A percentile compares a stretch with the other conserved stretches of the same genome.
Evolutionary conservation across 768 basidiomycete species (phyloP).

Genomic region (Tricholoma flavovirens): DNA sequence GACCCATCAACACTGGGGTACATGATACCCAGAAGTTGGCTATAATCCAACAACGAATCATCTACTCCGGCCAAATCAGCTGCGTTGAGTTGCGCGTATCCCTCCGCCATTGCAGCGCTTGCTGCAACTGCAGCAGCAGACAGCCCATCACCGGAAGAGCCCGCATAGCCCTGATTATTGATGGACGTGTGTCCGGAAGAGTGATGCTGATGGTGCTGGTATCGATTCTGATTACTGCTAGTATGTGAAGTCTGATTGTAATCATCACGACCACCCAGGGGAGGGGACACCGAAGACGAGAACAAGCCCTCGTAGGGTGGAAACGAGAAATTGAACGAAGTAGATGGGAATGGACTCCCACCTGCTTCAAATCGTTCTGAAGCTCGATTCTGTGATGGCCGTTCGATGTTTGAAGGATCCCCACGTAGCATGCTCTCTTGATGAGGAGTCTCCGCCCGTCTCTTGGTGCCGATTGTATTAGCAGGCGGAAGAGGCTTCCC

Average conservation of each 20-base stretch:
- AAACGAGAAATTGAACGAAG: slow-evolving; percentile 69
- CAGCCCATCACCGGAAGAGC: slow-evolving; percentile 41
- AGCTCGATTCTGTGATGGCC: slow-evolving; percentile 20
- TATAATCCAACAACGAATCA: slow-evolving; percentile 53
- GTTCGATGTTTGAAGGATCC: slow-evolving; percentile 59
- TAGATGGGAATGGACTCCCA: slow-evolving; percentile 55
- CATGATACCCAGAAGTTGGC: slow-evolving; percentile 60
- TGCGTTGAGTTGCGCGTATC: slow-evolving; percentile 62
- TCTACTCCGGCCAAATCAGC: slow-evolving; percentile 49
- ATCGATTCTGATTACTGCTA: slow-evolving; percentile 2
- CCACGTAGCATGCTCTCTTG: slow-evolving; percentile 74
- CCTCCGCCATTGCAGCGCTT: slow-evolving; percentile 66
- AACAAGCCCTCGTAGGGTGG: slow-evolving; percentile 62
- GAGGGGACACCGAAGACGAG: slow-evolving; percentile 44
- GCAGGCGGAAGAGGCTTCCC: slow-evolving; percentile 67
- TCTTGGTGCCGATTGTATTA: slow-evolving; percentile 64
- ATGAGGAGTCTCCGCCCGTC: slow-evolving; percentile 77
- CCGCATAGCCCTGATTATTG: slow-evolving; percentile 16
- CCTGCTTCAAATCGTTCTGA: slow-evolving; percentile 33
- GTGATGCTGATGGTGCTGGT: slow-evolving; percentile 7
- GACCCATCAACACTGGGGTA: slow-evolving; percentile 49
- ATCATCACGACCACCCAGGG: slow-evolving; percentile 18
- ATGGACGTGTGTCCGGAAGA: slow-evolving; percentile 19
- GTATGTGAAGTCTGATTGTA: slow-evolving; percentile 9
- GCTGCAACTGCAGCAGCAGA: slow-evolving; percentile 62